phyloP scores from a whole-genome alignment of 768 basidiomycete genomes.

The Tricholoma sp. region DNA sequence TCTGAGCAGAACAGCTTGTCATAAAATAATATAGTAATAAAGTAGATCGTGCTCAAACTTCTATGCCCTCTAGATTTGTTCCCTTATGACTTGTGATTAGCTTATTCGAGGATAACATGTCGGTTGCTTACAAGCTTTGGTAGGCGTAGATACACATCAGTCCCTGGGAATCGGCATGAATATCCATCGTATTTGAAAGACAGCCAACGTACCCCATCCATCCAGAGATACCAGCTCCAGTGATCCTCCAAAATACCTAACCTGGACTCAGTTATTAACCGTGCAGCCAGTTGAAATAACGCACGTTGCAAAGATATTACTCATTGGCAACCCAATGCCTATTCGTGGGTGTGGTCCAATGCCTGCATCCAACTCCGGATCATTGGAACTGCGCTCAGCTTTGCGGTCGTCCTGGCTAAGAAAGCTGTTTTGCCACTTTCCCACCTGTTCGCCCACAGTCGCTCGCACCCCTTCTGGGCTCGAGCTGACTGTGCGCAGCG shows the following conservation, averaged over 20 bases:
- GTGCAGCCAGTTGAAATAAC: constrained; percentile 16
- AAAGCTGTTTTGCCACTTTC: constrained; percentile 34
- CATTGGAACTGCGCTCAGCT: constrained; percentile 18
- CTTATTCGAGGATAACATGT: background rate
- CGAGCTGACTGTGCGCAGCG: constrained; percentile 56
- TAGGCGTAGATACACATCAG: constrained; percentile 75
- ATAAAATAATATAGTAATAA: background rate
- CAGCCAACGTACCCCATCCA: constrained; percentile 63
- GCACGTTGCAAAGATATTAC: constrained; percentile 80
- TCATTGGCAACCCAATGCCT: constrained; percentile 85
- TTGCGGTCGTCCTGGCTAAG: constrained; percentile 16
- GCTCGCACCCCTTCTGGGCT: constrained; percentile 63
- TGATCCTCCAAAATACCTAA: constrained; percentile 79
- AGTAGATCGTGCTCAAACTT: constrained; percentile 40
- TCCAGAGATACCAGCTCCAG: constrained; percentile 75
- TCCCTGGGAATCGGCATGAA: constrained; percentile 43
- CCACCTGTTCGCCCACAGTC: constrained; percentile 77
- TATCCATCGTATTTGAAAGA: background rate
- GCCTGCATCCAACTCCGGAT: constrained; percentile 39
- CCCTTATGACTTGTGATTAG: constrained; percentile 40
- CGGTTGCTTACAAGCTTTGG: constrained; percentile 63
- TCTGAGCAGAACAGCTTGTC: too few species aligned
- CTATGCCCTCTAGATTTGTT: constrained; percentile 81
- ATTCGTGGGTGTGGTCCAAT: constrained; percentile 57
- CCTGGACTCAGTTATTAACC: too few species aligned